These are phyloP conservation scores for Pichia paraexigua DNA, from an alignment of 805 yeast species.

Conservation along the genomic window DNA sequence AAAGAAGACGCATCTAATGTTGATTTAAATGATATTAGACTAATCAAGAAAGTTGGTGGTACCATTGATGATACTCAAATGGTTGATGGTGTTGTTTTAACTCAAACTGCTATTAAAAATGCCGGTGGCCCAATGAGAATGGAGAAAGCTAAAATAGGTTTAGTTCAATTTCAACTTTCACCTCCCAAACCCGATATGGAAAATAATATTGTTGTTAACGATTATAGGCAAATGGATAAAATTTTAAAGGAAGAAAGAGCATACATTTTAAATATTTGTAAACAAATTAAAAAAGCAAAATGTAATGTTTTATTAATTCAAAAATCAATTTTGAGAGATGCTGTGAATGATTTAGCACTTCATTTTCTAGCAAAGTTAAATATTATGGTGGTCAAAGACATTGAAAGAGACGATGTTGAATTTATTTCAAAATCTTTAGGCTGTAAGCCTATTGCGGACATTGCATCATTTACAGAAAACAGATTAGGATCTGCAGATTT, in stretches of 20 bases:
- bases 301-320: slow-evolving; percentile 89
- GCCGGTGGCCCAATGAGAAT: slow-evolving; percentile 95
- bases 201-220: slow-evolving; percentile 94
- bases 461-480: slow-evolving; percentile 88
- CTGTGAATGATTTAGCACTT: slow-evolving; percentile 87
- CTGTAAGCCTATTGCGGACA: slow-evolving; percentile 93
- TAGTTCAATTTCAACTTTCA: slow-evolving; percentile 87
- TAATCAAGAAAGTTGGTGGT: slow-evolving; percentile 93
- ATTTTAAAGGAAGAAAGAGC: slow-evolving; percentile 97
- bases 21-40: slow-evolving; percentile 79
- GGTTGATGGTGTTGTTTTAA: slow-evolving; percentile 87
- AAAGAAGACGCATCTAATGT: slow-evolving; percentile 47
- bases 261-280: slow-evolving; percentile 87
- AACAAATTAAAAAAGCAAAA: slow-evolving; percentile 92
- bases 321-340: slow-evolving; percentile 89
- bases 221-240: slow-evolving; percentile 98
- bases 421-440: slow-evolving; percentile 79
- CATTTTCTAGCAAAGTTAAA: slow-evolving; percentile 91
- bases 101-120: slow-evolving; percentile 79
- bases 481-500: slow-evolving; percentile 87
- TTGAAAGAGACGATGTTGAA: slow-evolving; percentile 94
- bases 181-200: slow-evolving; percentile 98
- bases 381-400: slow-evolving; percentile 90
- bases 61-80: slow-evolving; percentile 95
- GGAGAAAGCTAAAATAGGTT: slow-evolving; percentile 88